Base-by-base conservation (phyloP, 495 filamentous ascomycete species). In the Geoglossum glabrum region DNA sequence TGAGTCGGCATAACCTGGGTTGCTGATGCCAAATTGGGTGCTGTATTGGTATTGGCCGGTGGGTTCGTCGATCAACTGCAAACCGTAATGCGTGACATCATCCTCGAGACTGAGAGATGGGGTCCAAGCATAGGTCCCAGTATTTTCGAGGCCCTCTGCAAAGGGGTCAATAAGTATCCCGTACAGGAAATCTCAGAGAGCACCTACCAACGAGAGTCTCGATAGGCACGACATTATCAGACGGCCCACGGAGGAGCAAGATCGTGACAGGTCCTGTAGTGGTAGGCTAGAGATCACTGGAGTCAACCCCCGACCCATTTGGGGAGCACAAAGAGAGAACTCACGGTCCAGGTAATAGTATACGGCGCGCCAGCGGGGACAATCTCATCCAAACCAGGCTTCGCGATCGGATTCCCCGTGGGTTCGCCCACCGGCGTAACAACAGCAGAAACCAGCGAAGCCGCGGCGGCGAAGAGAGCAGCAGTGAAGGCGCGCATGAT, bases 31-130 rank as follows among this genome's bases (percentile, higher is more conserved):
- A 70, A 84, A 86, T 65, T 85, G 83, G 45, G 77, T 79, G 26
- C 75, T 76, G 70, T 77, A 86, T 67, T 86, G 83, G 73, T 80
- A 86, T 62, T 74, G 64, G 63, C 81, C 79, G 59, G 72, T 78
- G 10, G 66, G 69, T 65, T 83, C 79, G 38, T 74, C 77, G 59
- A 85, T 81, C 61, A 86, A 66, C 62, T 83, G 73, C 58, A 85
- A 70, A 59, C 81, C 83, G 69, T 85, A 86, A 70, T 63, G 59
- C 61, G 73, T 74, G 55, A 61, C 62, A 52, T 76, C 74, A 54
- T 68, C 61, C 58, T 70, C 68, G 34, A 85, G 75, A 47, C 59
- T 59, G 47, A 71, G 64, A 36, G 68, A 55, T 28, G 77, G 78
- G 31, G 74, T 78, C 80, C 80, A 86, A 17, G 55, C 45, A 73